phyloP scores from a whole-genome alignment of 23 red algal genomes.

The Pyropia yezoensis region DNA sequence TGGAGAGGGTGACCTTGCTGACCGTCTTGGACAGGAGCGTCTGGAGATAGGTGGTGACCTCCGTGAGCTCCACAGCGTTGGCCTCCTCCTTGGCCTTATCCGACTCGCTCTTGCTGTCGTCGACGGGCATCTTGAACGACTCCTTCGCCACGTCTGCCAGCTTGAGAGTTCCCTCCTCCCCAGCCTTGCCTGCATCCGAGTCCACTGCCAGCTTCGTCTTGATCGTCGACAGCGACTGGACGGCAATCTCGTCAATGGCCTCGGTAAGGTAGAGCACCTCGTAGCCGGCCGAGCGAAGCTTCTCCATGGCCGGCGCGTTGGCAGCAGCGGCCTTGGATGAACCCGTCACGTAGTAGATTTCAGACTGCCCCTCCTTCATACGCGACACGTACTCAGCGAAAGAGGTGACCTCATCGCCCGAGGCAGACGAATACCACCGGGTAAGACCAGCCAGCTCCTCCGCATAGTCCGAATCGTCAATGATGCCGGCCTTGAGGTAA shows the following conservation, averaged over 20 bases:
- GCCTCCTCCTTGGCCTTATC: slow-evolving; percentile 60
- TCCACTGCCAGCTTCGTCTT: slow-evolving; percentile 50
- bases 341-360: slow-evolving; percentile 86
- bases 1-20: slow-evolving; percentile 64
- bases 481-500: slow-evolving; percentile 89
- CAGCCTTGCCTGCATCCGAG: slow-evolving; percentile 15
- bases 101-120: slow-evolving; percentile 59
- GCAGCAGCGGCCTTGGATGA: slow-evolving; percentile 41
- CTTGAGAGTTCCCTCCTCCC: slow-evolving; percentile 42
- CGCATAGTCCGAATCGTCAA: slow-evolving; percentile 56
- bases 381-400: slow-evolving; percentile 77
- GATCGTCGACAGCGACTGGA: slow-evolving; percentile 52
- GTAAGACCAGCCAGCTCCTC: slow-evolving; percentile 55
- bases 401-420: slow-evolving; percentile 37
- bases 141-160: slow-evolving; percentile 80
- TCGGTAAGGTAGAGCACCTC: slow-evolving; percentile 89
- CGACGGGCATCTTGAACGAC: slow-evolving; percentile 36
- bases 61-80: slow-evolving; percentile 39
- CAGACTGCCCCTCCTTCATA: slow-evolving; percentile 81
- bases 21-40: slow-evolving; percentile 58
- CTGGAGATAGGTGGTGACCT: slow-evolving; percentile 47
- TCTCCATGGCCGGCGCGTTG: slow-evolving; percentile 75
- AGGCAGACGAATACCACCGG: slow-evolving; percentile 73
- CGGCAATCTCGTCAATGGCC: slow-evolving; percentile 88
- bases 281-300: slow-evolving; percentile 70